A percentile compares a stretch with the other conserved stretches of the same genome.
Evolutionary conservation across 2,329 filamentous ascomycete genomes (phyloP).

Genomic region (Hortaea werneckii): DNA sequence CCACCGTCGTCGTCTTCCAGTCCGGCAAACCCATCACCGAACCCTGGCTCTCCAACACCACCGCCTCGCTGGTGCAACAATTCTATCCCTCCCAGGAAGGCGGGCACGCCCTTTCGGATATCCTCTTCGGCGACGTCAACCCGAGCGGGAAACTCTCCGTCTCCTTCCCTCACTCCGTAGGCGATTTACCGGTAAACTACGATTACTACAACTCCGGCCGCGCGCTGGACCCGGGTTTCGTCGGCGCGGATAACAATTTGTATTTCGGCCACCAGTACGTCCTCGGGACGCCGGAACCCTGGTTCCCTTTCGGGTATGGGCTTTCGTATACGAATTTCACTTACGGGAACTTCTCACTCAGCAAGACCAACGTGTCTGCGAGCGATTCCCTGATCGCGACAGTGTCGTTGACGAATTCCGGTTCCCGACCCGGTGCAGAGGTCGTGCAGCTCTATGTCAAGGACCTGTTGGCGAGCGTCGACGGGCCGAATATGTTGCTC

Average conservation of each 20-base stretch:
- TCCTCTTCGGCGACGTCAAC: conserved; percentile 55
- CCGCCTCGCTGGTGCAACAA: conserved; percentile 59
- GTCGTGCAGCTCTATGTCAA: conserved; percentile 60
- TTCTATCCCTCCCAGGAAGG: conserved; percentile 66
- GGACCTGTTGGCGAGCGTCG: conserved; percentile 52
- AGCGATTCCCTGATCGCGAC: conserved; percentile 48
- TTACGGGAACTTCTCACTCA: conserved; percentile 46
- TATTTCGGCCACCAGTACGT: conserved; percentile 58
- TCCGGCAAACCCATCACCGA: conserved; percentile 65
- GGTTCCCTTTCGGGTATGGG: conserved; percentile 59
- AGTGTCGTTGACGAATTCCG: conserved; percentile 52
- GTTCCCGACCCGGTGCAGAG: conserved; percentile 49
- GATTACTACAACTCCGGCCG: conserved; percentile 61
- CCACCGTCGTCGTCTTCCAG: conserved; percentile 57
- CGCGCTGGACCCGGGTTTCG: conserved; percentile 42
- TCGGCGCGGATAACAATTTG: conserved; percentile 49
- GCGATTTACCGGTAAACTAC: conserved; percentile 59
- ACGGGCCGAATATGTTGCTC: conserved; percentile 53
- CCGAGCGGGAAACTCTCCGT: conserved; percentile 58
- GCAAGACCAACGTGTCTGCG: conserved; percentile 36
- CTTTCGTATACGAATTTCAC: conserved; percentile 55
- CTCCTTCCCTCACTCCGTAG: conserved; percentile 57
- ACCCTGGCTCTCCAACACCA: conserved; percentile 57
- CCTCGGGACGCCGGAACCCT: conserved; percentile 47
- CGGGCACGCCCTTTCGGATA: conserved; percentile 54